Evolutionary conservation across 768 basidiomycete species (phyloP), one percentile per base, ranked within the genome.

Genomic region (Melanogaster broomeanus): DNA sequence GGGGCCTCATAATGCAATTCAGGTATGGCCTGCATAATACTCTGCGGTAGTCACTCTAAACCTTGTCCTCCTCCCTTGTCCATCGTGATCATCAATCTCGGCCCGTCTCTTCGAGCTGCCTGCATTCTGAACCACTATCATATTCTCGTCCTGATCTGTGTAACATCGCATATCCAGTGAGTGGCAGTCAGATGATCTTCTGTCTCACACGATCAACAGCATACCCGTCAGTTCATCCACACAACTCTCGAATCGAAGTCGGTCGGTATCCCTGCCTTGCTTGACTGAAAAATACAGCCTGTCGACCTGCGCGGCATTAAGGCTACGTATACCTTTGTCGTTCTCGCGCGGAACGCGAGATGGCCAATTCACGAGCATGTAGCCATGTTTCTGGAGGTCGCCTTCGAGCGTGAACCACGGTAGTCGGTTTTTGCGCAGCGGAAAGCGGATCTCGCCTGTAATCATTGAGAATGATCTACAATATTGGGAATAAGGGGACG

Each of bases 401-500:
- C 8, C n/a, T n/a, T 56, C 42, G 18, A 60, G 53, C 3, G 53
- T 60, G 2, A 49, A 52, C 59, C 57, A 56, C 0, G 50, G 59
- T 0, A 60, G 53, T 0, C 53, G 53, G 18, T 45, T 38, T 0
- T 47, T 47, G 3, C 47, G 8, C 13, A 55, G n/a, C 16, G n/a
- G 21, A 34, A 59, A 55, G 1, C 52, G 49, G 1, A 59, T 37
- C 3, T 47, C 38, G 3, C 53, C 57, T 59, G 22, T 1, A 45
- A 28, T 3, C n/a, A n/a, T n/a, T n/a, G n/a, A n/a, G n/a, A n/a
- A n/a, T n/a, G n/a, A n/a, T n/a, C n/a, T n/a, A n/a, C 3, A 41
- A 5, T 15, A 8, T 2, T 13, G 1, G 3, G 3, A 15, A 5
- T 3, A 8, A 25, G 2, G 25, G 19, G 12, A 39, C 3, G 2